Evolutionary conservation across 2,329 filamentous ascomycete genomes (phyloP).

Genomic region (Thelonectria rubi): DNA sequence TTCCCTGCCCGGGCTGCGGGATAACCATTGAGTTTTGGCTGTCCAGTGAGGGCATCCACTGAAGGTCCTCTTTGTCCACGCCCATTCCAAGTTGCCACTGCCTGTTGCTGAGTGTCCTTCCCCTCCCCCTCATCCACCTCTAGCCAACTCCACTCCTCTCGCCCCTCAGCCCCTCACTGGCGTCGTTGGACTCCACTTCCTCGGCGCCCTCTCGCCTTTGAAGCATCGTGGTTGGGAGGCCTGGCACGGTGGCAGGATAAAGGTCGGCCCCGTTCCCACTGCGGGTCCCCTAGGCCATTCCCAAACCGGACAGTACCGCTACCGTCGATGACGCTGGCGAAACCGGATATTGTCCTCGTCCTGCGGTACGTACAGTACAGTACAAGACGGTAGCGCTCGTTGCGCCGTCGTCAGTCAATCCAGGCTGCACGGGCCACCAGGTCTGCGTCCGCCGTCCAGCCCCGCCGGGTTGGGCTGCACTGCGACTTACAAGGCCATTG

Average conservation of each 20-base stretch:
- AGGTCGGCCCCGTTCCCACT: conserved; percentile 3
- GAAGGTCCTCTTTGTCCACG: not conserved
- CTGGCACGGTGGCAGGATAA: conserved; percentile 9
- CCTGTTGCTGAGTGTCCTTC: not conserved
- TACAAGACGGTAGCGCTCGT: conserved; percentile 12
- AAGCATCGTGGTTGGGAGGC: conserved; percentile 9
- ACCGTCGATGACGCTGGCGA: conserved; percentile 18
- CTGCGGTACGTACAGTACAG: conserved; percentile 2
- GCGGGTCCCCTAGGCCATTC: conserved; percentile 12
- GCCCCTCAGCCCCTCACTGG: not conserved
- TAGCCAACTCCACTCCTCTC: not conserved
- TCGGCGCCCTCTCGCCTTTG: conserved; percentile 4
- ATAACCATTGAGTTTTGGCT: not conserved
- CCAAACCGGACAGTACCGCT: conserved; percentile 15
- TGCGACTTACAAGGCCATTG: conserved; percentile 6
- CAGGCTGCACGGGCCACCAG: conserved; percentile 14
- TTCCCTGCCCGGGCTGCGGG: not conserved
- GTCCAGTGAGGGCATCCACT: not conserved
- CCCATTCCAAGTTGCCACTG: not conserved
- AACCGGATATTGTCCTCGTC: not conserved
- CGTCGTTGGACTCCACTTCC: not conserved
- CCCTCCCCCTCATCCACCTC: not conserved
- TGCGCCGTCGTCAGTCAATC: conserved; percentile 6
- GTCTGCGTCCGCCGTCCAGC: conserved; percentile 9
- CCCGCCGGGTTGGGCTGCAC: conserved; percentile 10